A percentile compares a stretch with the other conserved stretches of the same genome.
These are phyloP conservation scores for Plantago lanceolata DNA, from an alignment of 305 asterid genomes.

Conservation along the genomic window DNA sequence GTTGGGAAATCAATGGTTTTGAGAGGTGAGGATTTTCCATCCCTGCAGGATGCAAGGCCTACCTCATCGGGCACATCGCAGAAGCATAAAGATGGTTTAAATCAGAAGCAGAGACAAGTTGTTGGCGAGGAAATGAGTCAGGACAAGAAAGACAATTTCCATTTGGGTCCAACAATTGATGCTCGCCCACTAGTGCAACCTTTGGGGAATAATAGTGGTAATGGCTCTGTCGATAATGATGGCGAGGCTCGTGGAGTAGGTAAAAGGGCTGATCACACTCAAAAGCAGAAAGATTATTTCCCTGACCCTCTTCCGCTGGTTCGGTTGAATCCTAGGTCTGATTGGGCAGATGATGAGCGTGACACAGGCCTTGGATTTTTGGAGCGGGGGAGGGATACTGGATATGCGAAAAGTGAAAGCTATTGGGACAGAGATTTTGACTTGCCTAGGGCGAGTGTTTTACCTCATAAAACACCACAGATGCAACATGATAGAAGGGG, in stretches of 20 bases:
- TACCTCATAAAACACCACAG: slow-evolving; percentile 55
- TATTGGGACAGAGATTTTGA: slow-evolving; percentile 92
- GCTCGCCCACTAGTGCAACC: slow-evolving; percentile 42
- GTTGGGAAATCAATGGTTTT: slow-evolving; percentile 64
- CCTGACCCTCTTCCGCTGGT: slow-evolving; percentile 77
- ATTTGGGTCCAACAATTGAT: slow-evolving; percentile 44
- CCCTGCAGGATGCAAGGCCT: slow-evolving; percentile 83
- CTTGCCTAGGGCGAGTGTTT: slow-evolving; percentile 59
- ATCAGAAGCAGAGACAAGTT: slow-evolving; percentile 58
- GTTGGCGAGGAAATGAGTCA: slow-evolving; percentile 41
- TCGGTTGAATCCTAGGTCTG: slow-evolving; percentile 74
- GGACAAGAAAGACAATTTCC: slow-evolving; percentile 42
- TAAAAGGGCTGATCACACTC: slow-evolving; percentile 33
- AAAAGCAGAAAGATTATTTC: slow-evolving; percentile 51
- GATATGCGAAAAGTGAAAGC: slow-evolving; percentile 53
- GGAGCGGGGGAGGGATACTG: slow-evolving; percentile 59
- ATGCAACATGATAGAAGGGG: slow-evolving; percentile 54
- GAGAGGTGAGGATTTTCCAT: slow-evolving; percentile 98
- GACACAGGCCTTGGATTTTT: slow-evolving; percentile 79
- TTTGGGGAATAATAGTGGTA: slow-evolving; percentile 34
- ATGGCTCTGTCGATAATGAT: slow-evolving; percentile 40
- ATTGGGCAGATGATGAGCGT: slow-evolving; percentile 99
- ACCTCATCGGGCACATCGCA: slow-evolving; percentile 57
- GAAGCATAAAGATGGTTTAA: slow-evolving; percentile 60
- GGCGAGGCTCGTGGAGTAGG: slow-evolving; percentile 36